phyloP scores from a whole-genome alignment of 192 early-diverging fungal genomes.

The Backusella psychrophila region DNA sequence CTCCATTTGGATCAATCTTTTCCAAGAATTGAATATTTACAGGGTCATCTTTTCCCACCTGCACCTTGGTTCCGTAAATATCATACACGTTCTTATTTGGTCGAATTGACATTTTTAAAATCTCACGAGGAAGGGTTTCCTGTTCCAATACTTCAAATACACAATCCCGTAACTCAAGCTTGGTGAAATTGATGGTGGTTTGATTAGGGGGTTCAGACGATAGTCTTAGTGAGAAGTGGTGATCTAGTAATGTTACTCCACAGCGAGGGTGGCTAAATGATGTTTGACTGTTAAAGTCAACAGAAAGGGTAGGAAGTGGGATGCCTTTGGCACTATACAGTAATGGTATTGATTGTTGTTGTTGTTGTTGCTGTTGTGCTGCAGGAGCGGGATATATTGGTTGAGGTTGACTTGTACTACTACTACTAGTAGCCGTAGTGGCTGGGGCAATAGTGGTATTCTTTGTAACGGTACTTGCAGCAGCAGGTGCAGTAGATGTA shows the following conservation, averaged over 20 bases:
- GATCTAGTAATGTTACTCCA: slow-evolving; percentile 31
- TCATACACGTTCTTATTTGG: background rate
- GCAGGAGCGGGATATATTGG: background rate
- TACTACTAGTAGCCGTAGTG: background rate
- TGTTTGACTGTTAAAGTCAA: slow-evolving; percentile 21
- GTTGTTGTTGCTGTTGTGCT: background rate
- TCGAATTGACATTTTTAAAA: slow-evolving; percentile 28
- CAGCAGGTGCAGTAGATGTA: background rate
- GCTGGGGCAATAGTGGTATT: background rate
- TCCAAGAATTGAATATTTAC: slow-evolving; percentile 35
- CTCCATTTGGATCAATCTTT: slow-evolving; percentile 36
- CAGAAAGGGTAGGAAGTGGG: slow-evolving; percentile 32
- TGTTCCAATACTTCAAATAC: slow-evolving; percentile 17
- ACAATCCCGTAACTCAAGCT: slow-evolving; percentile 14
- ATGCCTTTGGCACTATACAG: slow-evolving; percentile 24
- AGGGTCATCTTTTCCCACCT: background rate
- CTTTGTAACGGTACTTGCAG: background rate
- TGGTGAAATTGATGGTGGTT: slow-evolving; percentile 24
- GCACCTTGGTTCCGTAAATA: background rate
- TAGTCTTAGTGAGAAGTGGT: slow-evolving; percentile 26
- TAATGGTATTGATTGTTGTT: background rate
- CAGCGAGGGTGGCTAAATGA: slow-evolving; percentile 31
- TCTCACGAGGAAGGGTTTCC: slow-evolving; percentile 12
- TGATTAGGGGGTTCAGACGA: slow-evolving; percentile 16
- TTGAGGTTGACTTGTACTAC: background rate